Evolutionary conservation across 495 filamentous ascomycete species (phyloP).

Genomic region (Lasiosphaeria hispida): DNA sequence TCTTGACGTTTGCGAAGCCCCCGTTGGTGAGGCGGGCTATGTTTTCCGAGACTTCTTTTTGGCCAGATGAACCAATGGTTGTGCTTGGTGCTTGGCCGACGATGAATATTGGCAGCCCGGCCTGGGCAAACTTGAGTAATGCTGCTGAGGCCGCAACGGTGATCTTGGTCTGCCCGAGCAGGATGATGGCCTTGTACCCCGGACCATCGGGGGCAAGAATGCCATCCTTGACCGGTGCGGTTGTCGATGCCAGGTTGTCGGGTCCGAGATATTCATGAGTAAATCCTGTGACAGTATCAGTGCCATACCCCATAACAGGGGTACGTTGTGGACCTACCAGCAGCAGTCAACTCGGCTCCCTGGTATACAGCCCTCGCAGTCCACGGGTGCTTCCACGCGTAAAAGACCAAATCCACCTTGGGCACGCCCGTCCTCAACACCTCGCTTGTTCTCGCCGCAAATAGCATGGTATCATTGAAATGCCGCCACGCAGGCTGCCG

Average conservation of each 20-base stretch:
- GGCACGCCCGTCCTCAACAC: slow-evolving; percentile 41
- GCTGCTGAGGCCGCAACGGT: slow-evolving; percentile 35
- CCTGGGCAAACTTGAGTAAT: slow-evolving; percentile 38
- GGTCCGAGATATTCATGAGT: slow-evolving; percentile 51
- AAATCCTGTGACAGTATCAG: slow-evolving; percentile 31
- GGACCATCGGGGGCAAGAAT: slow-evolving; percentile 40
- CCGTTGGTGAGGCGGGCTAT: slow-evolving; percentile 18
- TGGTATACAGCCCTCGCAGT: slow-evolving; percentile 13
- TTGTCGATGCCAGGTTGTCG: slow-evolving; percentile 42
- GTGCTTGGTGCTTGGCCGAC: slow-evolving; percentile 33
- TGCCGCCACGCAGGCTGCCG: slow-evolving; percentile 46
- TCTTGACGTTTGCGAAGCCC: slow-evolving; percentile 22
- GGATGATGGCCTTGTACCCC: slow-evolving; percentile 45
- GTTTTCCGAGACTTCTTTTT: slow-evolving; percentile 6
- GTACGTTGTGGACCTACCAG: slow-evolving; percentile 12
- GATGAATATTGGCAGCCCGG: slow-evolving; percentile 45
- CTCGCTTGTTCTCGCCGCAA: slow-evolving; percentile 37
- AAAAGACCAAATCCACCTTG: slow-evolving; percentile 45
- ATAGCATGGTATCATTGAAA: slow-evolving; percentile 40
- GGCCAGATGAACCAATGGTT: slow-evolving; percentile 16
- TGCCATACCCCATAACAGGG: background rate
- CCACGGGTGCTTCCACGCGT: slow-evolving; percentile 18
- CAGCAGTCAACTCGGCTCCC: slow-evolving; percentile 11
- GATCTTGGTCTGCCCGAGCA: slow-evolving; percentile 39
- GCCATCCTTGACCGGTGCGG: slow-evolving; percentile 34